A percentile compares a stretch with the other conserved stretches of the same genome.
Evolutionary conservation across 208 protist species (phyloP).

Genomic region (Endotrypanum monterogeii): DNA sequence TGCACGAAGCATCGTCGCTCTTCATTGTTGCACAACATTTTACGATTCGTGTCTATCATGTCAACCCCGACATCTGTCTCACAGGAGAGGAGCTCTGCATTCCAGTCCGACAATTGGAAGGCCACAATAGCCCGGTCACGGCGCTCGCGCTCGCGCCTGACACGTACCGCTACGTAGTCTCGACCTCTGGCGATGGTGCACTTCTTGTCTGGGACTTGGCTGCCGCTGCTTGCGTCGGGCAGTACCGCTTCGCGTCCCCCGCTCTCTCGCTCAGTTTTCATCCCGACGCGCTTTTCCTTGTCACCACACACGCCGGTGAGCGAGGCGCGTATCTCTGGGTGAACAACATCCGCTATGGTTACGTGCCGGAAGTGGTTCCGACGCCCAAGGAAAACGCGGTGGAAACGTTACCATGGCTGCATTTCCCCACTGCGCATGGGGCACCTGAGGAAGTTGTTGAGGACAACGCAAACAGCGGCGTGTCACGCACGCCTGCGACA

Average conservation of each 20-base stretch:
- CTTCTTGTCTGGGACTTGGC: constrained; percentile 88
- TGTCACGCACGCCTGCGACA: constrained; percentile 1
- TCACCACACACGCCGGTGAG: constrained; percentile 84
- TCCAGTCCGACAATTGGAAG: constrained; percentile 79
- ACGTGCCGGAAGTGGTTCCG: constrained; percentile 77
- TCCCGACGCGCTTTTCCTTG: constrained; percentile 84
- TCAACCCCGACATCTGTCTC: constrained; percentile 66
- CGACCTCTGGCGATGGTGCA: constrained; percentile 67
- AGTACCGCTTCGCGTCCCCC: constrained; percentile 77
- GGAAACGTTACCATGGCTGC: constrained; percentile 63
- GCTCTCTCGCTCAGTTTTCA: constrained; percentile 84
- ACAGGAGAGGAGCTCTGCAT: constrained; percentile 34
- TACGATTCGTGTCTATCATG: constrained; percentile 74
- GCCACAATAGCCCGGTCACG: constrained; percentile 82
- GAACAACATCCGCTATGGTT: constrained; percentile 91
- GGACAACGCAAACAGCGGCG: constrained; percentile 15
- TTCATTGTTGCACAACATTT: constrained; percentile 80
- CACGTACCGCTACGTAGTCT: constrained; percentile 72
- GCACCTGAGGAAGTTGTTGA: constrained; percentile 40
- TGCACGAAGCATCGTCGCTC: constrained; percentile 71
- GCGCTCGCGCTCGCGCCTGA: constrained; percentile 80
- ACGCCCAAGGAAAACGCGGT: constrained; percentile 40
- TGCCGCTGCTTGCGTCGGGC: constrained; percentile 79
- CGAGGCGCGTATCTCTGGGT: constrained; percentile 85
- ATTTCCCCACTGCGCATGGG: constrained; percentile 82